Percentiles rank a stretch among this genome's conserved stretches.
Evolutionary conservation across 768 basidiomycete species (phyloP).

Genomic region (Daedaleopsis sinensis): DNA sequence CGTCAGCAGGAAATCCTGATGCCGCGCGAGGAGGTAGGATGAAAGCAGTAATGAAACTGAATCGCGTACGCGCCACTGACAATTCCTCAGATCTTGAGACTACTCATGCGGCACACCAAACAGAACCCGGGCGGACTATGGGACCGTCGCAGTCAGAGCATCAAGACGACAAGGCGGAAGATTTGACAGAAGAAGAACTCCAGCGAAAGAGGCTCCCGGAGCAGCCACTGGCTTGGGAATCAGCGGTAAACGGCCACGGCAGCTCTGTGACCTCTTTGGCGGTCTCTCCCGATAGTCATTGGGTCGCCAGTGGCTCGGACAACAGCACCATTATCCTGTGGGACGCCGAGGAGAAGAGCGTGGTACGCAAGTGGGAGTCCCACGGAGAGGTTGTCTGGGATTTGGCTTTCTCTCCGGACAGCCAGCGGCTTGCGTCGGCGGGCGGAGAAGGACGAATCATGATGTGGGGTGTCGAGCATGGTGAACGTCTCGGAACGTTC

Average conservation of each 20-base stretch:
- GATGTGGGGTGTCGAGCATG: conserved; percentile 9
- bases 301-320: conserved; percentile 15
- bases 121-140: not conserved
- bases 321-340: conserved; percentile 16
- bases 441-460: conserved; percentile 5
- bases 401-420: conserved; percentile 25
- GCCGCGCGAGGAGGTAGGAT: too few species aligned
- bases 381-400: conserved; percentile 19
- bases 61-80: too few species aligned
- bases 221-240: not conserved
- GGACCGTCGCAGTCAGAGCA: not conserved
- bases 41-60: too few species aligned
- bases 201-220: not conserved
- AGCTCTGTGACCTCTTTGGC: conserved; percentile 9
- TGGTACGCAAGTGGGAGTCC: conserved; percentile 3
- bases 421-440: conserved; percentile 14
- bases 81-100: not conserved
- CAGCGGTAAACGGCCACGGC: not conserved
- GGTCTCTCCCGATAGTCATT: conserved; percentile 11
- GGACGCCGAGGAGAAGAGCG: conserved; percentile 1
- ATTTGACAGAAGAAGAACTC: conserved; percentile 1
- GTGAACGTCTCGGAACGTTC: conserved; percentile 3
- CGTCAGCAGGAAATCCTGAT: too few species aligned
- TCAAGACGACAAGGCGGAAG: not conserved
- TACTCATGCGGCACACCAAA: not conserved